Evolutionary conservation across 768 basidiomycete species (phyloP).

Genomic region (Mycena venus): DNA sequence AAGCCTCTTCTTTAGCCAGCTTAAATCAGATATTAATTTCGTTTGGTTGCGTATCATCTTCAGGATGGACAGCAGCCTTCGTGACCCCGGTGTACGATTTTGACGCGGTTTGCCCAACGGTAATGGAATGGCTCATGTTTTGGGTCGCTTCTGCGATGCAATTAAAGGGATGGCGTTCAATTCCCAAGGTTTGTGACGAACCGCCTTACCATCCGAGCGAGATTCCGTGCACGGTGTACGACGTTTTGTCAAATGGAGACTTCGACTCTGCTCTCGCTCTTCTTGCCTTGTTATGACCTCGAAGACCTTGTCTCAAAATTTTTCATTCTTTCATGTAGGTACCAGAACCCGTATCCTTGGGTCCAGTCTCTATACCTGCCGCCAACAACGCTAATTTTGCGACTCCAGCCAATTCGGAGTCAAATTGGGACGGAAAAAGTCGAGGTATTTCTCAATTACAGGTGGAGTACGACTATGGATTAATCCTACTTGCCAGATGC

Average conservation of each 20-base stretch:
- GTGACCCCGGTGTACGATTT: conserved; percentile 60
- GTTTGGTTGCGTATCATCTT: background rate
- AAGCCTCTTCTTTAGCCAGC: background rate
- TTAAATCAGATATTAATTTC: background rate
- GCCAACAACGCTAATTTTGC: conserved; percentile 38
- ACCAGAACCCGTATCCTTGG: conserved; percentile 53
- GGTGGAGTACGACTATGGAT: conserved; percentile 1
- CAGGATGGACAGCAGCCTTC: conserved; percentile 69
- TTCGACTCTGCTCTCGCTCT: conserved; percentile 44
- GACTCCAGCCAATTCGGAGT: conserved; percentile 53
- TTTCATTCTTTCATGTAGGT: conserved; percentile 50
- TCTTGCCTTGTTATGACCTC: conserved; percentile 24
- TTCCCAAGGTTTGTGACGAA: conserved; percentile 57
- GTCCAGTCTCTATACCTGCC: conserved; percentile 43
- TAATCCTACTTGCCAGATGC: conserved; percentile 41
- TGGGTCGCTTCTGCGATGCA: conserved; percentile 71
- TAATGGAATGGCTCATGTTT: conserved; percentile 64
- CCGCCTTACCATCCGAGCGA: conserved; percentile 33
- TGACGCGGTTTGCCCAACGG: conserved; percentile 57
- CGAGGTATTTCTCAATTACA: conserved; percentile 43
- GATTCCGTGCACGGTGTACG: conserved; percentile 45
- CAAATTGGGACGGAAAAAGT: conserved; percentile 59
- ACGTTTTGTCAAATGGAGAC: conserved; percentile 40
- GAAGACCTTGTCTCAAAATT: conserved; percentile 22
- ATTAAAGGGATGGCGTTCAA: conserved; percentile 44